Evolutionary conservation across 352 stramenopile genomes (phyloP).

Genomic region (Phytopythium vexans): DNA sequence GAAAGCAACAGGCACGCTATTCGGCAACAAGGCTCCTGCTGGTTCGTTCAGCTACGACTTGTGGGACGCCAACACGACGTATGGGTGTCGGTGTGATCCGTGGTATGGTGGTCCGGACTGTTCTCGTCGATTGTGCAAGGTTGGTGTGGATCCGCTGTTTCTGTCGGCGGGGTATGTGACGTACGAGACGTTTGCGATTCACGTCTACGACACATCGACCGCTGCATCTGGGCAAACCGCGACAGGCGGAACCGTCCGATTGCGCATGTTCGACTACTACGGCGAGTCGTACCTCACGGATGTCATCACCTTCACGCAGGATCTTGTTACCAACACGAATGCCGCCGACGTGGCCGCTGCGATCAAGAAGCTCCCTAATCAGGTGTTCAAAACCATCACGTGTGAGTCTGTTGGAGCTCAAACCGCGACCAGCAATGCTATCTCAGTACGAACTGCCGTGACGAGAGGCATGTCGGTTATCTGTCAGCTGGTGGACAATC

Average conservation of each 20-base stretch:
- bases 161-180: constrained; percentile 29
- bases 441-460: too few relatives aligned
- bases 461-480: constrained; percentile 41
- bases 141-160: constrained; percentile 70
- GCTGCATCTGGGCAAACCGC: constrained; percentile 1
- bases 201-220: constrained; percentile 15
- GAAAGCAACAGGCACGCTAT: constrained; percentile 42
- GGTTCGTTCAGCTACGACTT: constrained; percentile 43
- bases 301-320: constrained; percentile 34
- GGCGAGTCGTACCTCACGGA: constrained; percentile 67
- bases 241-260: constrained; percentile 21
- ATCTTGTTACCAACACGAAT: constrained; percentile 5
- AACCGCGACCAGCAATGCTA: not conserved
- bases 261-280: constrained; percentile 68
- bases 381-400: constrained; percentile 32
- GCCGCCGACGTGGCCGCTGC: constrained; percentile 18
- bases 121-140: constrained; percentile 53
- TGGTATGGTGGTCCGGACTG: constrained; percentile 88
- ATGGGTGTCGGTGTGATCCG: constrained; percentile 88
- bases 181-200: constrained; percentile 54
- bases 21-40: constrained; percentile 16
- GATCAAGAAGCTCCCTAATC: constrained; percentile 47
- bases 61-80: constrained; percentile 81
- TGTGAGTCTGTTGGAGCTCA: constrained; percentile 28
- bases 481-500: constrained; percentile 57